Conservation (phyloP, 148 eudicot species). For the Heliamphora exappendiculata region DNA sequence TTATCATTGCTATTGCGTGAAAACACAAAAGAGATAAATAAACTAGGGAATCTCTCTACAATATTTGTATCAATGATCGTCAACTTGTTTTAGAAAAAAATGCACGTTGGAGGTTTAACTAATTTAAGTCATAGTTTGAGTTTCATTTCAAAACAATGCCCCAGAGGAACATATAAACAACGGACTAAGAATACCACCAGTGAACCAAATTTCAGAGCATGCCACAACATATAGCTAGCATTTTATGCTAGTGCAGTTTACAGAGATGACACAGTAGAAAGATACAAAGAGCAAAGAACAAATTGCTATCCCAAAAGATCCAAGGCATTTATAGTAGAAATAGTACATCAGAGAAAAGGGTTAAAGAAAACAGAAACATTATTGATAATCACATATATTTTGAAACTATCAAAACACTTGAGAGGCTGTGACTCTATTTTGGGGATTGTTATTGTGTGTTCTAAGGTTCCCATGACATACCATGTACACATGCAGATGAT, state of each 20-base stretch:
- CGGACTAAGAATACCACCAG: not conserved
- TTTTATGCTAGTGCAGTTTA: not conserved
- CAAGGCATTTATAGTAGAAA: too few species aligned
- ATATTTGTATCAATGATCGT: too few species aligned
- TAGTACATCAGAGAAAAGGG: not conserved
- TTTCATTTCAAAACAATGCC: too few species aligned
- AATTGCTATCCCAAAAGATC: too few species aligned
- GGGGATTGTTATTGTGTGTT: not conserved
- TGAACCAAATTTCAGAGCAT: not conserved
- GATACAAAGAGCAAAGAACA: not conserved
- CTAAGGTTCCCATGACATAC: not conserved
- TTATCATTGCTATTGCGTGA: too few species aligned
- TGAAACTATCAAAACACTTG: not conserved
- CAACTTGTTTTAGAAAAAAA: too few species aligned
- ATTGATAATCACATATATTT: not conserved
- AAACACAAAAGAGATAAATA: too few species aligned
- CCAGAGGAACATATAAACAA: too few species aligned
- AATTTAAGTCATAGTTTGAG: too few species aligned
- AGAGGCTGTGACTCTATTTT: not conserved
- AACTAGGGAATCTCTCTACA: too few species aligned
- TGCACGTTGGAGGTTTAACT: too few species aligned
- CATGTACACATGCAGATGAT: not conserved
- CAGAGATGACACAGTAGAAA: not conserved
- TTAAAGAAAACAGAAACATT: not conserved
- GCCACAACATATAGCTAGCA: not conserved